Evolutionary conservation across 2,329 filamentous ascomycete genomes (phyloP).

Genomic region (Tolypocladium capitatum): DNA sequence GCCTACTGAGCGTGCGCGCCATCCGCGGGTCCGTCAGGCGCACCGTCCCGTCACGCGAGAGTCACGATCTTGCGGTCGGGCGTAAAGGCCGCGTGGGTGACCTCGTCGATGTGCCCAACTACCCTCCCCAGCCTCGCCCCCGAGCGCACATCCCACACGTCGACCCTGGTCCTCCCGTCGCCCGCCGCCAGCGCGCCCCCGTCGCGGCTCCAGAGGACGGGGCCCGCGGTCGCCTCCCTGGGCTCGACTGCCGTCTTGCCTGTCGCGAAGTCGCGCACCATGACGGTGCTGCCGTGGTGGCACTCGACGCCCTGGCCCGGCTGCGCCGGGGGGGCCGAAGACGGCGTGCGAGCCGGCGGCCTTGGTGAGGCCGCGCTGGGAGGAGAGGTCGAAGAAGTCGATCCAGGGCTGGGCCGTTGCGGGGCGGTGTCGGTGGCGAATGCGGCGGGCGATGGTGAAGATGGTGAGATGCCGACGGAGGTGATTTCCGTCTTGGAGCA

Average conservation of each 20-base stretch:
- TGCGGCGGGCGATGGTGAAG: conserved; percentile 9
- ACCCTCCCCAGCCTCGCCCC: conserved; percentile 17
- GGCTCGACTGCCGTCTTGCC: conserved; percentile 19
- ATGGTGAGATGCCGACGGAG: conserved; percentile 16
- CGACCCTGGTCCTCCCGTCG: conserved; percentile 15
- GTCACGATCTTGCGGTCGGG: conserved; percentile 19
- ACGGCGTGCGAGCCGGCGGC: conserved; percentile 17
- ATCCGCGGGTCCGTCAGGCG: conserved; percentile 20
- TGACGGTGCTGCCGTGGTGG: conserved; percentile 16
- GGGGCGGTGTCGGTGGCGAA: conserved; percentile 18
- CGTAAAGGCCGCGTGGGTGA: conserved; percentile 24
- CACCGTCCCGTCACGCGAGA: conserved; percentile 23
- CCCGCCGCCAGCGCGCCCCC: conserved; percentile 17
- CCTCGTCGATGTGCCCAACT: conserved; percentile 19
- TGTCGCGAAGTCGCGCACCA: conserved; percentile 16
- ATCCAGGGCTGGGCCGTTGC: conserved; percentile 20
- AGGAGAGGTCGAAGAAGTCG: conserved; percentile 18
- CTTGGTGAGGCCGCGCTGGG: conserved; percentile 15
- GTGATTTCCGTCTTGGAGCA: conserved; percentile 19
- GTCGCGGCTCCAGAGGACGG: conserved; percentile 20
- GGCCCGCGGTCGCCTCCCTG: conserved; percentile 14
- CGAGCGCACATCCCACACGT: conserved; percentile 19
- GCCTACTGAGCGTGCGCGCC: conserved; percentile 20
- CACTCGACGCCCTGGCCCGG: conserved; percentile 16
- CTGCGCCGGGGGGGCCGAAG: conserved; percentile 10